These are phyloP conservation scores for Globisporangium sylvaticum DNA, from an alignment of 352 stramenopile species.

Conservation along the genomic window DNA sequence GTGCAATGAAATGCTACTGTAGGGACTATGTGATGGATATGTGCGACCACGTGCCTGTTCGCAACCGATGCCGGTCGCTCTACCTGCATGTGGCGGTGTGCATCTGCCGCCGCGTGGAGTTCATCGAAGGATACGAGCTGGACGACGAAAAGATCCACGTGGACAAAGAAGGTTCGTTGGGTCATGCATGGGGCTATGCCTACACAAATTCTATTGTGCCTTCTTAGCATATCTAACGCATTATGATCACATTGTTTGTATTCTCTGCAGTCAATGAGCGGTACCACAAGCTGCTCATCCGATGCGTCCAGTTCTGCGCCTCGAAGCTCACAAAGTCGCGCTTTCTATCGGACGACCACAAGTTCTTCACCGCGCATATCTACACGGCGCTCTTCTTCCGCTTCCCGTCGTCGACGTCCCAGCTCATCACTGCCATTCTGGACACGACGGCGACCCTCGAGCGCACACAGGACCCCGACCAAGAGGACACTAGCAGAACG, in stretches of 20 bases:
- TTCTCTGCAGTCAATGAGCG: constrained; percentile 38
- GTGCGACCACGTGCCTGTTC: constrained; percentile 68
- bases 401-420: constrained; percentile 43
- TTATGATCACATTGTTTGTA: neutral
- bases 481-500: neutral
- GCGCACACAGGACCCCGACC: constrained; percentile 3
- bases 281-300: constrained; percentile 55
- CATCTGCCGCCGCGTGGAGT: constrained; percentile 76
- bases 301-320: constrained; percentile 54
- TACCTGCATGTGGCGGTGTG: constrained; percentile 70
- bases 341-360: constrained; percentile 68
- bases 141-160: constrained; percentile 50
- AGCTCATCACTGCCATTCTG: constrained; percentile 49
- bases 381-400: constrained; percentile 68
- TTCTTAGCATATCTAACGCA: neutral
- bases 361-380: constrained; percentile 68
- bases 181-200: neutral
- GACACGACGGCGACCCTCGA: constrained; percentile 59
- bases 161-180: constrained; percentile 28
- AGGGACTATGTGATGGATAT: constrained; percentile 83
- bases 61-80: constrained; percentile 63
- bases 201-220: neutral
- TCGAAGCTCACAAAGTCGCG: constrained; percentile 61
- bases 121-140: constrained; percentile 64
- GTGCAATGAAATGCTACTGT: neutral